Evolutionary conservation across 1,139 yeast species (phyloP), one percentile per base, ranked within the genome.

Genomic region (Eremothecium sinecaudum): DNA sequence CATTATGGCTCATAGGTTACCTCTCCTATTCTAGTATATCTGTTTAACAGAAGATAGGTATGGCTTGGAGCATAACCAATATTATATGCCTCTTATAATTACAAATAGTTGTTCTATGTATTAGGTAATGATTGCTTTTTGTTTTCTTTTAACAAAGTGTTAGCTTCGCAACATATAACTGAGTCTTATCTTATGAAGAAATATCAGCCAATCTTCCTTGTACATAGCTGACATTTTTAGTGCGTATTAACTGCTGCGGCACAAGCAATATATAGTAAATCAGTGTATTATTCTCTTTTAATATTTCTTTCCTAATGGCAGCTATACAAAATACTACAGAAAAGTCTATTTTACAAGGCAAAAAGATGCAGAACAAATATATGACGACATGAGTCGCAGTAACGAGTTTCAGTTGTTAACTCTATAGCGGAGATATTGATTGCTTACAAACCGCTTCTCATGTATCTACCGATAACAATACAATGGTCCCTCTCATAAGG

Each of bases 401-500:
- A 10, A 19, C 21, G 21, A 19, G 10, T 19, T 8, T 7, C 10
- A 7, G 10, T 19, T 19, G 21, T 19, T 10, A 19, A 19, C 10
- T 19, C 7, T 7, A 19, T 19, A 8, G 21, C 7, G 21, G 9
- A 8, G 21, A 8, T 8, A 19, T 19, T 19, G 16, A 7, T n/a
- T 12, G 28, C 28, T 48, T 48, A 53, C 49, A 61, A 55, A 41
- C 93, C 93, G 57, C 92, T 77, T 78, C 98, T 82, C 73, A 80
- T 71, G 73, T 90, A 90, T 66, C 80, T 77, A 62, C 97, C 98
- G 59, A 90, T 87, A 53, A 90, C 97, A 59, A 90, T 81, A 80
- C 97, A 87, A 71, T 90, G 98, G 63, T 90, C 98, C 74, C 98
- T 84, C 75, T 90, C 97, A 68, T 87, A 87, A 65, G 97, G 97